Conservation (phyloP, 345 rosid genomes). For the Gossypium raimondii region DNA sequence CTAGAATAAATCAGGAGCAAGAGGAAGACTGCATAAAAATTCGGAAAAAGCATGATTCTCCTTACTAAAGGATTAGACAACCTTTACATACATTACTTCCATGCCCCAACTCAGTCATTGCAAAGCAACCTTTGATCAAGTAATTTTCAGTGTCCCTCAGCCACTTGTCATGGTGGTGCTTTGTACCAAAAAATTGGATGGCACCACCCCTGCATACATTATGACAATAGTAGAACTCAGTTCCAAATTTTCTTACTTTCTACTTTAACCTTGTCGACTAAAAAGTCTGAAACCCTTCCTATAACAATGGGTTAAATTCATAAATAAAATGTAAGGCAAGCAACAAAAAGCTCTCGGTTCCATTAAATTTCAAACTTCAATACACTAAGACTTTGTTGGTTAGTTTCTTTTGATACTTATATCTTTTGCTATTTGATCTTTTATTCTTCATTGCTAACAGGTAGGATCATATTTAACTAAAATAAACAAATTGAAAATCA, state of each 20-base stretch:
- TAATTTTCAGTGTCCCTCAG: slow-evolving; percentile 63
- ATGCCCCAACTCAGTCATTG: slow-evolving; percentile 96
- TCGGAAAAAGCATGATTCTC: neutral
- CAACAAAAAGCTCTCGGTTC: neutral
- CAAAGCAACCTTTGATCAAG: slow-evolving; percentile 79
- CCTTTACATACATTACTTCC: slow-evolving; percentile 83
- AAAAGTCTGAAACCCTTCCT: neutral
- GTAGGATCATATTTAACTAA: neutral
- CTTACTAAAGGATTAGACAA: slow-evolving; percentile 9
- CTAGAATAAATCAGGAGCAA: neutral
- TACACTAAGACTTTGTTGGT: neutral
- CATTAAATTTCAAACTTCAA: slow-evolving; percentile 1
- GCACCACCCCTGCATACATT: slow-evolving; percentile 72
- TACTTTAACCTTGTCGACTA: neutral
- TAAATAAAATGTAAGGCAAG: neutral
- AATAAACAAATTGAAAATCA: neutral
- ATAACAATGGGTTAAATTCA: neutral
- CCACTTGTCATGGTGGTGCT: slow-evolving; percentile 90
- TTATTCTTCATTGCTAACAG: neutral
- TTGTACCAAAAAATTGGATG: slow-evolving; percentile 73
- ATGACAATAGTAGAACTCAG: neutral
- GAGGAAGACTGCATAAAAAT: neutral
- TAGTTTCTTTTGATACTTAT: neutral
- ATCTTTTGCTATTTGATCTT: neutral
- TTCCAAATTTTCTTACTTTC: neutral